Conservation (phyloP, 1,284 basidiomycete genomes). For the Cryptococcus sp. region DNA sequence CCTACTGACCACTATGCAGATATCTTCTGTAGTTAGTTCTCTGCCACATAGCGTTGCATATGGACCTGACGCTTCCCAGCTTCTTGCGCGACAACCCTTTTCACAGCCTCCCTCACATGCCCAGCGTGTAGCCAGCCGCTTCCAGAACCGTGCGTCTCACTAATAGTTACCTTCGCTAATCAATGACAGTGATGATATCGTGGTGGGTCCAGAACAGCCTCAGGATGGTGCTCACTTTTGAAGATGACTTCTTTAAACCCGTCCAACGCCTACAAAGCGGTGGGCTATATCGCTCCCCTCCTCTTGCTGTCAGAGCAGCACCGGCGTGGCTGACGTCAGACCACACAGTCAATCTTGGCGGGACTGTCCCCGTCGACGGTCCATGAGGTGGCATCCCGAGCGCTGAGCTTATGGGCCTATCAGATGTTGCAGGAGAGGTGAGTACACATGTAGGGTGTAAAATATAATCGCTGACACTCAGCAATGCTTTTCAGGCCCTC, state of each 20-base stretch:
- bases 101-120: conserved; percentile 19
- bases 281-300: conserved; percentile 8
- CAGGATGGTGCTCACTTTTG: not conserved
- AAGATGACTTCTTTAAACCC: conserved; percentile 27
- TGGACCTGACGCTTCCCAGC: conserved; percentile 9
- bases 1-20: conserved; percentile 15
- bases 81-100: conserved; percentile 26
- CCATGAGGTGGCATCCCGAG: conserved; percentile 27
- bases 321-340: not conserved
- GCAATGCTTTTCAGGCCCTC: conserved; percentile 26
- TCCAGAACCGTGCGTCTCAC: conserved; percentile 19
- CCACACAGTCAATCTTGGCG: conserved; percentile 28
- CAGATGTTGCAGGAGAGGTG: conserved; percentile 33
- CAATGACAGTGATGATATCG: conserved; percentile 28
- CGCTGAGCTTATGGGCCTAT: conserved; percentile 34
- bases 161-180: conserved; percentile 1
- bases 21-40: conserved; percentile 31
- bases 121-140: conserved; percentile 29
- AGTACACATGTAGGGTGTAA: not conserved
- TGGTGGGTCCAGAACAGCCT: conserved; percentile 10
- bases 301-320: not conserved
- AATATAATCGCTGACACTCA: not conserved
- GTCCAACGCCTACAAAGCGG: conserved; percentile 30
- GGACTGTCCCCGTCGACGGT: conserved; percentile 25
- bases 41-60: not conserved